A percentile compares a stretch with the other conserved stretches of the same genome.
These are phyloP conservation scores for Capsicum baccatum DNA, from an alignment of 257 asterid genomes.

Conservation along the genomic window DNA sequence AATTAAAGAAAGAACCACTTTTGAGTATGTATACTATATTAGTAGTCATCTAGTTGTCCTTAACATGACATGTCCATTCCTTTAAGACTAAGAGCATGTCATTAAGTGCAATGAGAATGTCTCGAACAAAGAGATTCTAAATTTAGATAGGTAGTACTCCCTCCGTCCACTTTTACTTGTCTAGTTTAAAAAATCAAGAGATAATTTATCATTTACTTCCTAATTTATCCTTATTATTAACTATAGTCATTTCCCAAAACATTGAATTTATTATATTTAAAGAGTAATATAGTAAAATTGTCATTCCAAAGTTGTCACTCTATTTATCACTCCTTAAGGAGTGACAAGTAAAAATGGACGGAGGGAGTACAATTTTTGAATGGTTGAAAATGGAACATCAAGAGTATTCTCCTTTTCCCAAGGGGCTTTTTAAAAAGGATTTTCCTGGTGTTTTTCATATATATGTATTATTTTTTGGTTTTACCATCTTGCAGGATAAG, in stretches of 20 bases:
- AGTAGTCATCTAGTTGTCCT: background rate
- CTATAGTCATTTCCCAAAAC: too few relatives aligned
- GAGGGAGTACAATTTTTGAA: background rate
- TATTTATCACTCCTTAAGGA: too few relatives aligned
- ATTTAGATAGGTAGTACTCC: background rate
- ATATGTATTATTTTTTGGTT: background rate
- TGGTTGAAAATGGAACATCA: background rate
- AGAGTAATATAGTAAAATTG: too few relatives aligned
- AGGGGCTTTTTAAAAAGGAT: background rate
- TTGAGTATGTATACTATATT: too few relatives aligned
- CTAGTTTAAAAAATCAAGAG: too few relatives aligned
- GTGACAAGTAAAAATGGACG: too few relatives aligned
- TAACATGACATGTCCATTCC: constrained; percentile 1
- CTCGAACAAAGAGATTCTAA: background rate
- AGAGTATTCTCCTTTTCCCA: background rate
- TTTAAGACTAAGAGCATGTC: background rate
- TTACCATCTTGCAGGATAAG: constrained; percentile 59
- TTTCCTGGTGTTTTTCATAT: constrained; percentile 14
- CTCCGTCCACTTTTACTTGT: too few relatives aligned
- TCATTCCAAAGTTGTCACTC: too few relatives aligned
- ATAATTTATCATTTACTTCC: too few relatives aligned
- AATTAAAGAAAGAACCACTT: too few relatives aligned
- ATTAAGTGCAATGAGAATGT: background rate
- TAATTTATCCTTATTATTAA: too few relatives aligned
- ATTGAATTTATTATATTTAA: too few relatives aligned